Evolutionary conservation across 2,329 filamentous ascomycete species (phyloP).

Genomic region (Trichoderma arundinaceum): DNA sequence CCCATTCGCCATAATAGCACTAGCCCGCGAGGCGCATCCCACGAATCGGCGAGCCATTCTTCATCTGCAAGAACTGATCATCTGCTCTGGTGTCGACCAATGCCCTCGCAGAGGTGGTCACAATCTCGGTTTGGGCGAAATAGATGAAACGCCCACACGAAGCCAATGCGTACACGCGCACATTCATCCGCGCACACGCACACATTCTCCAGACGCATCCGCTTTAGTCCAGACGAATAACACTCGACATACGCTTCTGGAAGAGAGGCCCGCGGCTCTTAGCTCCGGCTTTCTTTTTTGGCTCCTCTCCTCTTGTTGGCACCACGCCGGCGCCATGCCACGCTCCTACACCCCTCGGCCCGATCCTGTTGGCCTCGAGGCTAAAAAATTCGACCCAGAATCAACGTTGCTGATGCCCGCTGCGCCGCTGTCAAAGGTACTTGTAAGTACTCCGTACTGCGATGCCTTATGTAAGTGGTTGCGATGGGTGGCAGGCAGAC

Average conservation of each 20-base stretch:
- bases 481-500: not conserved
- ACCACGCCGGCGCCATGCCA: conserved; percentile 18
- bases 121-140: conserved; percentile 22
- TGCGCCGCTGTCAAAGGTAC: not conserved
- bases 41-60: conserved; percentile 24
- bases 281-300: conserved; percentile 4
- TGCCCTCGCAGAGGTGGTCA: conserved; percentile 8
- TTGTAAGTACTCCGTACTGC: not conserved
- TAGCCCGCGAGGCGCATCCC: conserved; percentile 14
- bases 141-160: conserved; percentile 21
- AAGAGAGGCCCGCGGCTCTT: conserved; percentile 5
- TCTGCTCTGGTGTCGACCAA: conserved; percentile 25
- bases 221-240: conserved; percentile 12
- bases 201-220: conserved; percentile 11
- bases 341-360: conserved; percentile 22
- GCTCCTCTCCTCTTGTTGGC: conserved; percentile 16
- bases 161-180: conserved; percentile 17
- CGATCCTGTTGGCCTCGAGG: conserved; percentile 24
- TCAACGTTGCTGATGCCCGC: not conserved
- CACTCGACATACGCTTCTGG: conserved; percentile 9
- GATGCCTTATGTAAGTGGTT: not conserved
- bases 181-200: not conserved
- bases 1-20: conserved; percentile 24
- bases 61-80: conserved; percentile 31
- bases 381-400: conserved; percentile 1